Base-by-base conservation (phyloP, 768 basidiomycete species). In the Lactarius quietus region DNA sequence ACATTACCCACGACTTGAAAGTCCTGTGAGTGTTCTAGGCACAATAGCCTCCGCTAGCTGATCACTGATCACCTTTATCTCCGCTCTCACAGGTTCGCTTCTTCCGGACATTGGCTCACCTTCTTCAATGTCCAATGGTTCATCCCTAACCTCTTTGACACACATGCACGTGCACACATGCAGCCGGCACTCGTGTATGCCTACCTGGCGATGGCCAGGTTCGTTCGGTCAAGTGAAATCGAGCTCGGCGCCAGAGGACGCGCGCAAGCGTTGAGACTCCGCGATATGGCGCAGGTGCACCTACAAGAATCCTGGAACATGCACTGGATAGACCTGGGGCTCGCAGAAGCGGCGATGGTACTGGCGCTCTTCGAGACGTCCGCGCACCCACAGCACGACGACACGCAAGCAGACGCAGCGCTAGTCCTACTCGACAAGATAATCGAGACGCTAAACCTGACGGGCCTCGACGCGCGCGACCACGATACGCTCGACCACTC, bases 281-380 rank as follows among this genome's bases (percentile, higher is more conserved):
- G 84, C 1, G 80, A 83, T 53, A 78, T 80, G 12, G 90, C 90
- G 0, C 84, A 86, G 67, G 70, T 72, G 1, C 80, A 82, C 28
- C 76, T 89, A 35, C 80, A 85, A 48, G 74, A 76, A 1, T 83
- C 88, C 1, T 81, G 82, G 73, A 77, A 74, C 38, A 72, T 78
- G 1, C 79, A 80, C 18, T 82, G 82, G 81, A 74, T 88, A 38
- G 88, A 91, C 68, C 77, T 83, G 26, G 81, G 81, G 18, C 79
- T 91, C 9, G 91, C 88, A 1, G 87, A 90, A 70, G 89, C 90
- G 10, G 90, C 89, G 7, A 75, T 88, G 67, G 89, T 93, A 57
- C 80, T 92, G 10, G 87, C 90, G 6, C 77, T 93, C 3, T 93
- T 90, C 70, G 91, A 93, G 73, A 82, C 84, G 0, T 92, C 88